A percentile compares a stretch with the other conserved stretches of the same genome.
Conservation (phyloP, 1,284 basidiomycete species). For the Cryptococcus neoformans region DNA sequence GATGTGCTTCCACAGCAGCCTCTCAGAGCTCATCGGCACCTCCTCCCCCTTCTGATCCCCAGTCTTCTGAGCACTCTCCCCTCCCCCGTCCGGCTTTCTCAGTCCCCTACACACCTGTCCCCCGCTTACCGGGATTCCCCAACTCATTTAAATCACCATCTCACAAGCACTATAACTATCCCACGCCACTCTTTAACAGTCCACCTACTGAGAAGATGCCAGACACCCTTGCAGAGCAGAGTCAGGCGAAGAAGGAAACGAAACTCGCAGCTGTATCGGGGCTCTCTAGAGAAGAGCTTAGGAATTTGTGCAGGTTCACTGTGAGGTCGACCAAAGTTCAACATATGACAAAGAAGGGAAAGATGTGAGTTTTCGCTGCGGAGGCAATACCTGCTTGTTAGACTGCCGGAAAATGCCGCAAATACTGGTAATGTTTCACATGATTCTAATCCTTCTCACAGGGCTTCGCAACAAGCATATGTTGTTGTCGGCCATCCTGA, state of each 20-base stretch:
- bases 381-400: neutral
- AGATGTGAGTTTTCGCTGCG: conserved; percentile 37
- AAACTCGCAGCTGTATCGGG: conserved; percentile 32
- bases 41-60: neutral
- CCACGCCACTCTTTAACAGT: conserved; percentile 11
- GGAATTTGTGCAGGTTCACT: conserved; percentile 32
- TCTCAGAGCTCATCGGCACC: neutral
- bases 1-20: conserved; percentile 10
- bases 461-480: conserved; percentile 51
- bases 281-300: conserved; percentile 26
- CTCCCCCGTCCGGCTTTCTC: conserved; percentile 13
- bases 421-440: neutral
- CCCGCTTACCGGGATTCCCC: conserved; percentile 15
- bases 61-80: neutral
- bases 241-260: conserved; percentile 16
- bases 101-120: conserved; percentile 13
- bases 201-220: conserved; percentile 13
- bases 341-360: conserved; percentile 49
- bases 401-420: neutral
- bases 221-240: conserved; percentile 27
- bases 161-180: conserved; percentile 39
- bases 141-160: conserved; percentile 17
- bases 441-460: neutral
- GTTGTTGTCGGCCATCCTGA: conserved; percentile 79
- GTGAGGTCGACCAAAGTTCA: conserved; percentile 39